These are phyloP conservation scores for Fusarium stilboides DNA, from an alignment of 2,329 filamentous ascomycete genomes.

Conservation along the genomic window DNA sequence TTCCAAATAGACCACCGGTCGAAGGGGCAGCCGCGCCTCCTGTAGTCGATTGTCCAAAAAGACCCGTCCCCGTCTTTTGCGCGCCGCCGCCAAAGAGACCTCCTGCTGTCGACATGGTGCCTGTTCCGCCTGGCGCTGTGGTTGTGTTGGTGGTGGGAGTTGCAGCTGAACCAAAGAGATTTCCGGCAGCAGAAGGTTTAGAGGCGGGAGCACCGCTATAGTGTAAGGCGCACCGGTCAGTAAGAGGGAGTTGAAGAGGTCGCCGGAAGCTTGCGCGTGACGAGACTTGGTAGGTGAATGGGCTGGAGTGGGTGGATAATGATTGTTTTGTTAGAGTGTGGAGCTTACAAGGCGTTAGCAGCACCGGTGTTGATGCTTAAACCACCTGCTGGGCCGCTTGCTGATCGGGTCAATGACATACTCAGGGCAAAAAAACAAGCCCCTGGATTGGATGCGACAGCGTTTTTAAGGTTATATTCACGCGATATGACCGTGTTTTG, in stretches of 20 bases:
- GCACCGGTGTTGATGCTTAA: slow-evolving; percentile 75
- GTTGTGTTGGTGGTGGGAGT: slow-evolving; percentile 49
- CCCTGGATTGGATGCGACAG: slow-evolving; percentile 40
- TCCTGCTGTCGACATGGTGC: slow-evolving; percentile 56
- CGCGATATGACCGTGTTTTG: slow-evolving; percentile 41
- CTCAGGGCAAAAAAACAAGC: slow-evolving; percentile 37
- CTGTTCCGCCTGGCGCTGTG: slow-evolving; percentile 44
- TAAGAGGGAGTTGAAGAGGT: slow-evolving; percentile 20
- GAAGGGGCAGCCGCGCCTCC: slow-evolving; percentile 40
- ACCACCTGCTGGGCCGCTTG: slow-evolving; percentile 72
- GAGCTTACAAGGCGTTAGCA: slow-evolving; percentile 65
- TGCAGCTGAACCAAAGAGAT: slow-evolving; percentile 56
- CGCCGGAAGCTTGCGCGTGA: slow-evolving; percentile 16
- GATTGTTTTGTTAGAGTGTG: slow-evolving; percentile 46
- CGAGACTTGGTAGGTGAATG: slow-evolving; percentile 1
- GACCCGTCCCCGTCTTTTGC: slow-evolving; percentile 49
- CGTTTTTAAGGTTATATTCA: slow-evolving; percentile 39
- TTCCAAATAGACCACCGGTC: slow-evolving; percentile 54
- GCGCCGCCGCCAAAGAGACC: slow-evolving; percentile 48
- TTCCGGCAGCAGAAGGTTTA: slow-evolving; percentile 55
- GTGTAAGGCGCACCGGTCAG: slow-evolving; percentile 33
- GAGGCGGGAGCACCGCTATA: slow-evolving; percentile 48
- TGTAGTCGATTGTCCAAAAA: slow-evolving; percentile 53
- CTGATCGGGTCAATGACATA: slow-evolving; percentile 70
- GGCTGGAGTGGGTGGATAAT: slow-evolving; percentile 37